Percentiles rank a stretch among this genome's conserved stretches.
Evolutionary conservation across 2,329 filamentous ascomycete species (phyloP).

Genomic region (Aspergillus ustus): DNA sequence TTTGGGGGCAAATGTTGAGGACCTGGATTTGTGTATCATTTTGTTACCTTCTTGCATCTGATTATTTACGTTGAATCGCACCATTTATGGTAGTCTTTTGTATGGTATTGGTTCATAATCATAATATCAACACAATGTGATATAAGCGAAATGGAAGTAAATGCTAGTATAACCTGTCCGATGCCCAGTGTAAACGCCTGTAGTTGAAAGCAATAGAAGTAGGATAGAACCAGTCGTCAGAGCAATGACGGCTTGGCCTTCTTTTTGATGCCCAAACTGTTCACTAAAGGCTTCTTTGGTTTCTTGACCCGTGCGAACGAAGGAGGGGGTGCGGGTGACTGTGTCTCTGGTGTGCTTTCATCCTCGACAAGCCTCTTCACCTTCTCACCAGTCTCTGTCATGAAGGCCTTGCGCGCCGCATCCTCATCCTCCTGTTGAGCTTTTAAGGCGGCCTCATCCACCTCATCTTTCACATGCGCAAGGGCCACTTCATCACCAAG

Average conservation of each 20-base stretch:
- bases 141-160: neutral
- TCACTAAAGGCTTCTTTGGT: slow-evolving; percentile 81
- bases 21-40: slow-evolving; percentile 22
- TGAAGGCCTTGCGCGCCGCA: slow-evolving; percentile 78
- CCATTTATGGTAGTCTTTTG: slow-evolving; percentile 14
- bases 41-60: slow-evolving; percentile 17
- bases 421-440: slow-evolving; percentile 84
- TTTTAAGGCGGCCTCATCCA: slow-evolving; percentile 63
- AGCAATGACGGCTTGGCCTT: slow-evolving; percentile 68
- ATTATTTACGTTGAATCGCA: slow-evolving; percentile 9
- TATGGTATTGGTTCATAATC: slow-evolving; percentile 6
- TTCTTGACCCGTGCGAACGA: slow-evolving; percentile 78
- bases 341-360: slow-evolving; percentile 40
- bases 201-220: neutral
- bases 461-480: slow-evolving; percentile 62
- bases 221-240: slow-evolving; percentile 17
- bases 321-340: slow-evolving; percentile 51
- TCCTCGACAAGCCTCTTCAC: slow-evolving; percentile 60
- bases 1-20: slow-evolving; percentile 24
- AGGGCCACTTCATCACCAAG: slow-evolving; percentile 62
- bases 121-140: slow-evolving; percentile 8
- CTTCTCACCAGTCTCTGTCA: slow-evolving; percentile 61
- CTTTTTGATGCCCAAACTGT: slow-evolving; percentile 84
- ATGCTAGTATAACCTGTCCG: slow-evolving; percentile 1
- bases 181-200: slow-evolving; percentile 18